A percentile compares a stretch with the other conserved stretches of the same genome.
Conservation (phyloP, 495 filamentous ascomycete genomes). For the Geopyxis carbonaria region DNA sequence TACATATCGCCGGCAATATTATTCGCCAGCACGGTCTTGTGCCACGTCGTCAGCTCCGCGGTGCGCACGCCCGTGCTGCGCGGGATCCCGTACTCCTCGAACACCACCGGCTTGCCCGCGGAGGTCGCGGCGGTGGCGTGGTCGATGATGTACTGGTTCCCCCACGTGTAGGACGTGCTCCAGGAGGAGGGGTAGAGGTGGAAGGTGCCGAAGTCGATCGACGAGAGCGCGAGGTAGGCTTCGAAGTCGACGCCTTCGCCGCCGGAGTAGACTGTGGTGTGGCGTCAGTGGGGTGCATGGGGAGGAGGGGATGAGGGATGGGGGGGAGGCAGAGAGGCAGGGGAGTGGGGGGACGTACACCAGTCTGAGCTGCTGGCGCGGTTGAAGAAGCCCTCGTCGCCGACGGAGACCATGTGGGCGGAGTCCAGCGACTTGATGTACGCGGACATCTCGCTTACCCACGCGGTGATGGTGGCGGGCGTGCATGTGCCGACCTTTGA, state of each 20-base stretch:
- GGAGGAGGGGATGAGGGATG: too few species aligned
- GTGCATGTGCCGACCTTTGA: constrained; percentile 23
- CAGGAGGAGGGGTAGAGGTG: constrained; percentile 25
- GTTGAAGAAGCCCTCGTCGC: constrained; percentile 31
- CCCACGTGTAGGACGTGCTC: constrained; percentile 23
- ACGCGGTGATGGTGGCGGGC: constrained; percentile 35
- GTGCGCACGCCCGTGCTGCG: constrained; percentile 8
- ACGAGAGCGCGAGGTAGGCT: constrained; percentile 31
- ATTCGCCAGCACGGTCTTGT: constrained; percentile 6
- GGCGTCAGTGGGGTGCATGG: too few species aligned
- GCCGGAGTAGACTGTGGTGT: constrained; percentile 24
- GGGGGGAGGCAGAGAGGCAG: too few species aligned
- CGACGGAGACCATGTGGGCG: constrained; percentile 41
- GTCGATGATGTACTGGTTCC: constrained; percentile 32
- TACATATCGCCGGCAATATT: constrained; percentile 4
- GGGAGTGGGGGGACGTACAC: not conserved
- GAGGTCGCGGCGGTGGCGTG: constrained; percentile 30
- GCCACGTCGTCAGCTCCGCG: constrained; percentile 8
- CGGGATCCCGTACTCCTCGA: constrained; percentile 37
- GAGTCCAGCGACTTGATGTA: constrained; percentile 43
- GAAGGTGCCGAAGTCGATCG: constrained; percentile 32
- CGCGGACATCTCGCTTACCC: constrained; percentile 34
- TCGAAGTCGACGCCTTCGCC: constrained; percentile 36
- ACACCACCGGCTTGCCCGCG: constrained; percentile 34
- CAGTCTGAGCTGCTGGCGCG: not conserved